A percentile compares a stretch with the other conserved stretches of the same genome.
These are phyloP conservation scores for Zelonia costaricensis DNA, from an alignment of 208 protist species.

Conservation along the genomic window DNA sequence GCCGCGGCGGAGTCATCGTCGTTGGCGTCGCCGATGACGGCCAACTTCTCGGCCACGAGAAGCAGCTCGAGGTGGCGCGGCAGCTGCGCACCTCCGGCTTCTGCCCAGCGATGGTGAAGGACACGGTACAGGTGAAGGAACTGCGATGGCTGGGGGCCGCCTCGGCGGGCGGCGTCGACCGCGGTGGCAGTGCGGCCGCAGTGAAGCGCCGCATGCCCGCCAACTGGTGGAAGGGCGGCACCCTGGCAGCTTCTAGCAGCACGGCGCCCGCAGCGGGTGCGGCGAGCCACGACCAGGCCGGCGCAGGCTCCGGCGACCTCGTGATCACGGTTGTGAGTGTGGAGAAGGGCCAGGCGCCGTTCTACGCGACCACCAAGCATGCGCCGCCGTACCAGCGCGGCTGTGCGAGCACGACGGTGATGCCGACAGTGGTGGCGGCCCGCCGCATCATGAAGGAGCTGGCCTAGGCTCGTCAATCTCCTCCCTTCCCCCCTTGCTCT, in stretches of 20 bases:
- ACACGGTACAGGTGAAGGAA: constrained; percentile 55
- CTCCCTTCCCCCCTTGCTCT: background rate
- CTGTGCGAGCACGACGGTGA: constrained; percentile 74
- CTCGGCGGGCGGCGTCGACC: background rate
- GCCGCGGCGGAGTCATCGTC: constrained; percentile 67
- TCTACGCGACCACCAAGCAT: constrained; percentile 58
- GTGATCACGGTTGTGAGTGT: constrained; percentile 77
- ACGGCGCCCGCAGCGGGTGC: background rate
- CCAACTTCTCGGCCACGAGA: constrained; percentile 51
- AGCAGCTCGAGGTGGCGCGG: constrained; percentile 33
- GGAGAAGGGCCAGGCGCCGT: constrained; percentile 64
- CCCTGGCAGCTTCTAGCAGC: constrained; percentile 10
- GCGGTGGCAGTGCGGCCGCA: background rate
- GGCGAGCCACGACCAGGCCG: background rate
- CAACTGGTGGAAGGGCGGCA: constrained; percentile 68
- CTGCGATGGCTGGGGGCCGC: constrained; percentile 41
- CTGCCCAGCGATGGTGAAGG: constrained; percentile 85
- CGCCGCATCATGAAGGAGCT: constrained; percentile 56
- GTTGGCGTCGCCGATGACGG: constrained; percentile 82
- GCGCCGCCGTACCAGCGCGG: constrained; percentile 71
- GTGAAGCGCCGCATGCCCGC: constrained; percentile 41
- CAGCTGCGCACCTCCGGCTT: constrained; percentile 70
- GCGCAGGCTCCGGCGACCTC: background rate
- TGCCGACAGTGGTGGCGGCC: constrained; percentile 52
- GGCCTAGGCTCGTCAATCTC: constrained; percentile 1